Evolutionary conservation across 2,329 filamentous ascomycete genomes (phyloP).

Genomic region (Neocucurbitaria cava): DNA sequence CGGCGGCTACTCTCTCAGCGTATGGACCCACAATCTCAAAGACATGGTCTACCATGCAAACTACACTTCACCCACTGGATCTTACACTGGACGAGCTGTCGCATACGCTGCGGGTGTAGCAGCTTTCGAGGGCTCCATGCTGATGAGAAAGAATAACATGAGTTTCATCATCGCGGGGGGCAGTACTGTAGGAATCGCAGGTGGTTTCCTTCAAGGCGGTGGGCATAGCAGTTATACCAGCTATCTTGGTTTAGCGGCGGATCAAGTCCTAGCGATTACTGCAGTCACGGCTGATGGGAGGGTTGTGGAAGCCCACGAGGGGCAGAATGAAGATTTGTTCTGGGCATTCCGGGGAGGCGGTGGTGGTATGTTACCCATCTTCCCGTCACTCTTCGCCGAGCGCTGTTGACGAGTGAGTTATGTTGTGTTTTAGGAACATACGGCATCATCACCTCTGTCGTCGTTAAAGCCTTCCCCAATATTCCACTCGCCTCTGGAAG

Average conservation of each 20-base stretch:
- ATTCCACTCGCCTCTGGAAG: constrained; percentile 15
- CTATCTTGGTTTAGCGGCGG: constrained; percentile 44
- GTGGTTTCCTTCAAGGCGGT: constrained; percentile 52
- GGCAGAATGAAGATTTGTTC: constrained; percentile 27
- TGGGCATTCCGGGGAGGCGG: constrained; percentile 39
- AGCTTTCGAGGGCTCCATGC: constrained; percentile 56
- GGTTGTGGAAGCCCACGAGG: constrained; percentile 22
- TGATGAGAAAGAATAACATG: constrained; percentile 53
- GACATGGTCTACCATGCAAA: constrained; percentile 19
- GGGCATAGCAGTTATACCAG: constrained; percentile 61
- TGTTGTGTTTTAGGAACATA: constrained; percentile 26
- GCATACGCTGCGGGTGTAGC: constrained; percentile 61
- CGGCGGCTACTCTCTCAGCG: constrained; percentile 14
- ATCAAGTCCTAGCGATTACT: constrained; percentile 27
- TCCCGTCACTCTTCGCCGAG: not conserved
- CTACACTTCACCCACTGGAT: constrained; percentile 14
- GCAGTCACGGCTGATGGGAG: constrained; percentile 30
- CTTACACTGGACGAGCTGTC: constrained; percentile 47
- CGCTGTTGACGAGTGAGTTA: not conserved
- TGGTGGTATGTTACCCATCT: constrained; percentile 22
- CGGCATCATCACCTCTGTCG: constrained; percentile 34
- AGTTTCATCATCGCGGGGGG: constrained; percentile 63
- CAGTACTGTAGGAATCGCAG: constrained; percentile 56
- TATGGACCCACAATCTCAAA: constrained; percentile 31
- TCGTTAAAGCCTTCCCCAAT: constrained; percentile 45